A percentile compares a stretch with the other conserved stretches of the same genome.
These are phyloP conservation scores for Rhizophlyctis rosea DNA, from an alignment of 192 early-diverging fungal species.

Conservation along the genomic window DNA sequence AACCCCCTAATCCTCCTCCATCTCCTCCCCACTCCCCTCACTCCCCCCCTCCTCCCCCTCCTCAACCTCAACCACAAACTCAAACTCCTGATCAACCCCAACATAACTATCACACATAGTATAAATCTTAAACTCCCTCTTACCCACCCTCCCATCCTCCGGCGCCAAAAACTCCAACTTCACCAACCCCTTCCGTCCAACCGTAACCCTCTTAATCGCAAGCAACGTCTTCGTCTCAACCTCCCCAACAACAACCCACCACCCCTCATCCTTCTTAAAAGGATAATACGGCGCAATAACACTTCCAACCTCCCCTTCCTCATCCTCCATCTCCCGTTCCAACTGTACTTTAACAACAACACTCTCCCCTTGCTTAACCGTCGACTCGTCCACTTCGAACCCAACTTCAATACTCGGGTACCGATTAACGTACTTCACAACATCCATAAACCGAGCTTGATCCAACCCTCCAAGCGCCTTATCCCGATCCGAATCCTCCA, in stretches of 20 bases:
- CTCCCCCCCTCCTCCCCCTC: constrained; percentile 25
- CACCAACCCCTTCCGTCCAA: constrained; percentile 60
- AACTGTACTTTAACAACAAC: constrained; percentile 69
- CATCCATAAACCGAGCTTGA: constrained; percentile 64
- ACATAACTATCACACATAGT: constrained; percentile 92
- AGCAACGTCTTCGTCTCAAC: constrained; percentile 70
- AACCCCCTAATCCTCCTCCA: constrained; percentile 8
- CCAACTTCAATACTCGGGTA: constrained; percentile 90
- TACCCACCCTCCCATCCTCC: constrained; percentile 47
- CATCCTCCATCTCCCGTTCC: constrained; percentile 82
- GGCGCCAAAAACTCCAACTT: constrained; percentile 86
- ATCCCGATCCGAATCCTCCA: constrained; percentile 83
- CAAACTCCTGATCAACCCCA: constrained; percentile 94
- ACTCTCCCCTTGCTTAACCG: constrained; percentile 58
- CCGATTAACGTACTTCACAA: constrained; percentile 84
- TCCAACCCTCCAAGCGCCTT: constrained; percentile 63
- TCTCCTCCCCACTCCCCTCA: constrained; percentile 14
- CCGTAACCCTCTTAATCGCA: constrained; percentile 81
- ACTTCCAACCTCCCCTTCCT: constrained; percentile 60
- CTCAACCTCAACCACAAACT: constrained; percentile 34
- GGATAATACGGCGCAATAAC: constrained; percentile 95
- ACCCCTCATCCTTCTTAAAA: constrained; percentile 81
- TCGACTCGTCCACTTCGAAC: constrained; percentile 59
- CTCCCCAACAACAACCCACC: constrained; percentile 97
- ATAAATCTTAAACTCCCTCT: constrained; percentile 67